Percentiles rank a stretch among this genome's conserved stretches.
phyloP scores from a whole-genome alignment of 129 eudicot genomes.

The Ambrosia trifida region DNA sequence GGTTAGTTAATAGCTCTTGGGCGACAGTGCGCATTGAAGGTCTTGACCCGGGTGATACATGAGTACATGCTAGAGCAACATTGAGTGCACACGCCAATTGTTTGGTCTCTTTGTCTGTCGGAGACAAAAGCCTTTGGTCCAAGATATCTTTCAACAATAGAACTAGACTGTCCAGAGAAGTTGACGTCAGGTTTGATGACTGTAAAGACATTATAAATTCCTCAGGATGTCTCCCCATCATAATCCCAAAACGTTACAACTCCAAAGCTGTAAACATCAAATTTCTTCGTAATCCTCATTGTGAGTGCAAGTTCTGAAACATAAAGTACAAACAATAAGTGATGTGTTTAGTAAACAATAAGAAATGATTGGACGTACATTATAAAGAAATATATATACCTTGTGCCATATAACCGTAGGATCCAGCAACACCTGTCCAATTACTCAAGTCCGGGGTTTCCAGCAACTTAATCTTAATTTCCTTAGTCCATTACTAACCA shows the following conservation, averaged over 20 bases:
- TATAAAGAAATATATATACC: slow-evolving; percentile 37
- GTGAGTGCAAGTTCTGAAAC: slow-evolving; percentile 74
- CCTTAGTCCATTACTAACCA: too few species aligned
- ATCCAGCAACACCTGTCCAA: slow-evolving; percentile 84
- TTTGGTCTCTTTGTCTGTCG: slow-evolving; percentile 46
- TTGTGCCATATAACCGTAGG: slow-evolving; percentile 98
- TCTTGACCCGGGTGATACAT: slow-evolving; percentile 54
- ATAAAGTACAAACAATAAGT: slow-evolving; percentile 5
- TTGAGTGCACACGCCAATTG: slow-evolving; percentile 51
- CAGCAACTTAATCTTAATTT: too few species aligned
- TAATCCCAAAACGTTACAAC: slow-evolving; percentile 74
- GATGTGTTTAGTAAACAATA: too few species aligned
- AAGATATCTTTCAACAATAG: slow-evolving; percentile 55
- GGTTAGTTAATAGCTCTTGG: slow-evolving; percentile 59
- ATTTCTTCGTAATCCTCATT: slow-evolving; percentile 79
- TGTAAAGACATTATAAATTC: slow-evolving; percentile 57
- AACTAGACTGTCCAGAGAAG: slow-evolving; percentile 23
- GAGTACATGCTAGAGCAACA: slow-evolving; percentile 63
- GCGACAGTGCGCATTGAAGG: slow-evolving; percentile 82
- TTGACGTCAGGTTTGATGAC: slow-evolving; percentile 28
- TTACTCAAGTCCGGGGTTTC: too few species aligned
- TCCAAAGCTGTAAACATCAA: slow-evolving; percentile 92
- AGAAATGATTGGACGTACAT: too few species aligned
- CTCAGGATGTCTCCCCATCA: slow-evolving; percentile 94
- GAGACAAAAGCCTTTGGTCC: slow-evolving; percentile 69